Evolutionary conservation across 495 filamentous ascomycete genomes (phyloP), one percentile per base, ranked within the genome.

Genomic region (Hyaloscypha bicolor): DNA sequence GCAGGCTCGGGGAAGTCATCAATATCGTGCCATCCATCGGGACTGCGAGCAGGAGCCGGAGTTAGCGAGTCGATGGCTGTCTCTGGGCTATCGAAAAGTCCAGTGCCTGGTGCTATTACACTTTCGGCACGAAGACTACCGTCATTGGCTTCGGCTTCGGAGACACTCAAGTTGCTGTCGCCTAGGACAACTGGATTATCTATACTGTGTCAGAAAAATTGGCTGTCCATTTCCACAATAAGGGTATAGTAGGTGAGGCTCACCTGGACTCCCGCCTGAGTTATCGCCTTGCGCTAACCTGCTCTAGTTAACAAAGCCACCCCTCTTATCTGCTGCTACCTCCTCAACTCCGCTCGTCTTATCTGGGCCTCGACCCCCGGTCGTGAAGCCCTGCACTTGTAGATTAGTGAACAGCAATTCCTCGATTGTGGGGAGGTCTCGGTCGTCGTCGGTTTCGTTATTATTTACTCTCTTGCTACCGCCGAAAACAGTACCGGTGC

Each of bases 1-100:
- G 48, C 52, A 32, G 67, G 62, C 61, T 69, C 67, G 62, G 16
- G 56, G 53, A 63, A 66, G 63, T 67, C 59, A 69, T 70, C 25
- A 66, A 70, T 66, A 63, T 70, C 51, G 53, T 66, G 59, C 63
- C 29, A 66, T 22, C 9, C 33, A 63, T 70, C 59, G 51, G 32
- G n/a, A 67, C 42, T 66, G 32, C 33, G 2, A 25, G 25, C 1
- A 67, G 51, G 52, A 5, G 59, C 55, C 39, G 55, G 52, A 61
- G 32, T 66, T 67, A 42, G 67, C 48, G 63, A 66, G 51, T 66
- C 63, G 42, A 63, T 29, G 37, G 48, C 29, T 25, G 58, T 66
- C 58, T 66, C 63, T 57, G 51, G 51, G 55, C 25, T 64, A 63
- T 63, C 66, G 67, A 66, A 39, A 66, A 69, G 56, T 11, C 39